Percentiles rank a stretch among this genome's conserved stretches.
These are phyloP conservation scores for Vanderwaltozyma verrucispora DNA, from an alignment of 805 yeast species.

Conservation along the genomic window DNA sequence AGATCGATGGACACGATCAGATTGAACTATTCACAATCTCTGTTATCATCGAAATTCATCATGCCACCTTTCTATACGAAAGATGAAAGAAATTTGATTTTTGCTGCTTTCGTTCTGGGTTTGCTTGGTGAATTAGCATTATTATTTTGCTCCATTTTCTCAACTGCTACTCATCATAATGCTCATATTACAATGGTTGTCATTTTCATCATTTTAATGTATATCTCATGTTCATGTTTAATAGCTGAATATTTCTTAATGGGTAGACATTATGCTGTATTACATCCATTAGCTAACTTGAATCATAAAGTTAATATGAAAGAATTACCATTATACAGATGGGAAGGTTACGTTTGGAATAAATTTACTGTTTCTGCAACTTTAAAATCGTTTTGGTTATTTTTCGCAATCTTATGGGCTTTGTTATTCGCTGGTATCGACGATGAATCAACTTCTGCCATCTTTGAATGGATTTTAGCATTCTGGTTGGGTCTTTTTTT, in stretches of 20 bases:
- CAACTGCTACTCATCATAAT: constrained; percentile 43
- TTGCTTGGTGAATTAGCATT: constrained; percentile 61
- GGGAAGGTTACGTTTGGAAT: constrained; percentile 29
- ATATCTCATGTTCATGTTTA: constrained; percentile 38
- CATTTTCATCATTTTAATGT: constrained; percentile 57
- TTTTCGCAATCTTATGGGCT: constrained; percentile 54
- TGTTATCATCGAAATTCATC: constrained; percentile 15
- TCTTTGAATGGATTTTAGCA: constrained; percentile 77
- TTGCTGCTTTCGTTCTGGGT: constrained; percentile 35
- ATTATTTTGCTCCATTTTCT: constrained; percentile 60
- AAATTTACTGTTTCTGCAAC: constrained; percentile 38
- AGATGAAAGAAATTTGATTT: constrained; percentile 32
- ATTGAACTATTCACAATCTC: constrained; percentile 11
- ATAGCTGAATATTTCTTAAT: constrained; percentile 37
- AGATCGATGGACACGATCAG: constrained; percentile 5
- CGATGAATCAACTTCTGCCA: constrained; percentile 42
- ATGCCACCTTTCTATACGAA: constrained; percentile 33
- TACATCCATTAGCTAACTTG: constrained; percentile 24
- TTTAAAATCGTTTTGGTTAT: constrained; percentile 54
- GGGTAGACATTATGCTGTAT: constrained; percentile 33
- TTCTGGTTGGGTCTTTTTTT: constrained; percentile 70
- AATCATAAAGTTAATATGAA: constrained; percentile 5
- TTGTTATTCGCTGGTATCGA: constrained; percentile 45
- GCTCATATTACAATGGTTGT: constrained; percentile 60
- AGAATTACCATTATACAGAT: constrained; percentile 22